These are phyloP conservation scores for Didymella lethalis DNA, from an alignment of 2,329 filamentous ascomycete genomes.

Conservation along the genomic window DNA sequence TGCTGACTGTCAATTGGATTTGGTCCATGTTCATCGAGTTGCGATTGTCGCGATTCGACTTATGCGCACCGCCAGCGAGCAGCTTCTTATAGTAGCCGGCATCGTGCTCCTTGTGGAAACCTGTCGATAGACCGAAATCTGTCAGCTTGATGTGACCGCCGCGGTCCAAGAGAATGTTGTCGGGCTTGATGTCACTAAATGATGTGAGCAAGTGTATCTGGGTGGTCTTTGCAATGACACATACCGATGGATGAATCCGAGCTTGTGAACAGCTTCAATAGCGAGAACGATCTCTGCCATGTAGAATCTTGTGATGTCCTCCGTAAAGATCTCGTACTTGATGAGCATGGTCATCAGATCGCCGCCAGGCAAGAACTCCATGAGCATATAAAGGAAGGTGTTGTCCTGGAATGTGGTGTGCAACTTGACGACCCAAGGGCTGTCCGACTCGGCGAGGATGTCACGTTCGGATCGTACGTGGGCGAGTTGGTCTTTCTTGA, in stretches of 20 bases:
- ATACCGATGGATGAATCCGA: conserved; percentile 97
- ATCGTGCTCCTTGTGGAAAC: conserved; percentile 97
- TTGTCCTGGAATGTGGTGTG: conserved; percentile 97
- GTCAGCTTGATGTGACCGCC: conserved; percentile 98
- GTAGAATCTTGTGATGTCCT: conserved; percentile 98
- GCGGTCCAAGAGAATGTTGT: conserved; percentile 95
- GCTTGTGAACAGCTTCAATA: conserved; percentile 98
- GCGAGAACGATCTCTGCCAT: conserved; percentile 98
- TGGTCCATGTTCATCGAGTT: conserved; percentile 96
- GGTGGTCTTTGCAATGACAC: conserved; percentile 36
- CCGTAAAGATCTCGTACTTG: conserved; percentile 99
- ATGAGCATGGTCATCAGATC: conserved; percentile 99
- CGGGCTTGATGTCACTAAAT: conserved; percentile 93
- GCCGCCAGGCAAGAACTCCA: conserved; percentile 98
- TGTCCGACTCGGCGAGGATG: conserved; percentile 98
- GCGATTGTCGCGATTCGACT: conserved; percentile 68
- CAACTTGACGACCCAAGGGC: conserved; percentile 98
- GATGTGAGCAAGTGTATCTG: conserved; percentile 36
- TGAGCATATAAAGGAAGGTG: conserved; percentile 97
- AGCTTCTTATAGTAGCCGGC: conserved; percentile 99
- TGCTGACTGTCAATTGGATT: conserved; percentile 97
- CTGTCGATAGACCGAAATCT: conserved; percentile 96
- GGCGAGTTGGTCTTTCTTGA: conserved; percentile 97
- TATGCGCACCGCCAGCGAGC: conserved; percentile 70
- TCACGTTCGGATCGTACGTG: conserved; percentile 98